These are phyloP conservation scores for Bimuria novae-zelandiae DNA, from an alignment of 2,329 filamentous ascomycete genomes.

Conservation along the genomic window DNA sequence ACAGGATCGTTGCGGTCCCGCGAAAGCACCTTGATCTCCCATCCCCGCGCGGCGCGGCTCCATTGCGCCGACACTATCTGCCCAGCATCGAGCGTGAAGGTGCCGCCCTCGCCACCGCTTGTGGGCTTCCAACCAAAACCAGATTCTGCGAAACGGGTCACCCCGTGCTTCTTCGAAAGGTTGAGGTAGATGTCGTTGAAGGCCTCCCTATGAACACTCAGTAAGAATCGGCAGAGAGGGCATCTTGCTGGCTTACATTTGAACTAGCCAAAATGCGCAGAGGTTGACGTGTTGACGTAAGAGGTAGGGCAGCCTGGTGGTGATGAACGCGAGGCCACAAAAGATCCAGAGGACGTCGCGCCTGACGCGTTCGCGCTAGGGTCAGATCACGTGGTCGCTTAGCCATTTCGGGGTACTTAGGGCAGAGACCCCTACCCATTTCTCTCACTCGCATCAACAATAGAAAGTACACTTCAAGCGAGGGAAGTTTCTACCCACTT, in stretches of 20 bases:
- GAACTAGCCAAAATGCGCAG: background rate
- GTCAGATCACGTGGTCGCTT: background rate
- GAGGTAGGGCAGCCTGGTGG: slow-evolving; percentile 1
- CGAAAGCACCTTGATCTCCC: slow-evolving; percentile 89
- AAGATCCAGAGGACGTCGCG: slow-evolving; percentile 1
- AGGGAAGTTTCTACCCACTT: too few species aligned
- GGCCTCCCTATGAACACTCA: slow-evolving; percentile 67
- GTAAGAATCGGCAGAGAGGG: background rate
- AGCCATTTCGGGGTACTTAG: too few species aligned
- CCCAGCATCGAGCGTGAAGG: slow-evolving; percentile 87
- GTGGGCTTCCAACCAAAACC: slow-evolving; percentile 95
- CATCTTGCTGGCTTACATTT: background rate
- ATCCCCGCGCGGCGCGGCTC: slow-evolving; percentile 90
- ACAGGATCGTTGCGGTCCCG: slow-evolving; percentile 72
- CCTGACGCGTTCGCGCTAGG: background rate
- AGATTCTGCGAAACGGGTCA: slow-evolving; percentile 92
- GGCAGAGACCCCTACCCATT: too few species aligned
- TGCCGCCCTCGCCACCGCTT: slow-evolving; percentile 72
- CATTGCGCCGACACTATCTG: slow-evolving; percentile 89
- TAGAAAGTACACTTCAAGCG: too few species aligned
- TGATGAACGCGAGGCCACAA: background rate
- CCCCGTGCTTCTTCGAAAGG: slow-evolving; percentile 87
- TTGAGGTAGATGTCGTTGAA: slow-evolving; percentile 98
- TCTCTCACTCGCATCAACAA: too few species aligned
- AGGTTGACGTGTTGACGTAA: slow-evolving; percentile 1